phyloP scores from a whole-genome alignment of 257 asterid genomes.

The Solanum megistacrolobum region DNA sequence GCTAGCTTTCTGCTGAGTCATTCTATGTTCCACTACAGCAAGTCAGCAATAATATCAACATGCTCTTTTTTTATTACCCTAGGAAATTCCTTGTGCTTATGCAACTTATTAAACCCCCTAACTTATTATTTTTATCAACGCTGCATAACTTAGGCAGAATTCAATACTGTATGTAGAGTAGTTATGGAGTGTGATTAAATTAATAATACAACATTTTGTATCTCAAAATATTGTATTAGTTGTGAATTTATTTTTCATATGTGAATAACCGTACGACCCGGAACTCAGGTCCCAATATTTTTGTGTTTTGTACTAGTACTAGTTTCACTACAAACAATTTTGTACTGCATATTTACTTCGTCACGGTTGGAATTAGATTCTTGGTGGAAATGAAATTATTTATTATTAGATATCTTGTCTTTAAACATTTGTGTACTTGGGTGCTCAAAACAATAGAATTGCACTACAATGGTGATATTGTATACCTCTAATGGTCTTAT shows the following conservation, averaged over 20 bases:
- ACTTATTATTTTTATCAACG: background rate
- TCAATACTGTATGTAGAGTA: background rate
- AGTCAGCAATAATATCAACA: background rate
- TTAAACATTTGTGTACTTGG: background rate
- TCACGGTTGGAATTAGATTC: background rate
- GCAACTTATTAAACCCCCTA: background rate
- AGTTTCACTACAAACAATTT: background rate
- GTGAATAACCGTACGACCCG: background rate
- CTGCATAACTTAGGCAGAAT: background rate
- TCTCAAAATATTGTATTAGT: background rate
- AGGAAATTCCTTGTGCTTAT: background rate
- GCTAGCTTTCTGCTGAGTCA: background rate
- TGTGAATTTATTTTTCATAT: background rate
- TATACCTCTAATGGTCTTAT: background rate
- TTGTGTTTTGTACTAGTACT: background rate
- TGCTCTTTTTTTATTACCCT: background rate
- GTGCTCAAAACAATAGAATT: background rate
- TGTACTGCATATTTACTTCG: background rate
- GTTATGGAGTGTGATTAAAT: background rate
- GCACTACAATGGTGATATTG: background rate
- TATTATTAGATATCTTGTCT: background rate
- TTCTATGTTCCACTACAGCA: background rate
- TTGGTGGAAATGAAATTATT: background rate
- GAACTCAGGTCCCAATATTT: background rate
- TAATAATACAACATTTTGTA: background rate